These are phyloP conservation scores for Allium sativum DNA, from an alignment of 106 monocot species.

Conservation along the genomic window DNA sequence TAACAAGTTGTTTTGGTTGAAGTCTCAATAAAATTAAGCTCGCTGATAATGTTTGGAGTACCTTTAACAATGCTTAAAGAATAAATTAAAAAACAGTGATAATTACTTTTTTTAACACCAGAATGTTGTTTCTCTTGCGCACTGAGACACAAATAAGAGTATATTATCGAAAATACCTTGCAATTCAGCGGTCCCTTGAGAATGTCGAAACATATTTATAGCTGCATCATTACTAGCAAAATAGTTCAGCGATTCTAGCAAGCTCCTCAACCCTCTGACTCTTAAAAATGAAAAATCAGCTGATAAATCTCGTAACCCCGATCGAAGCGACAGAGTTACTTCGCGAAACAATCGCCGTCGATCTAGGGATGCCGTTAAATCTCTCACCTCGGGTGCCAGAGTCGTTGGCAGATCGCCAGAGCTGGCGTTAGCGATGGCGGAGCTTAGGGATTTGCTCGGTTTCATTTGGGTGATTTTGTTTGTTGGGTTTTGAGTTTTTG, in stretches of 20 bases:
- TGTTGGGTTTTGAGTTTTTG: neutral
- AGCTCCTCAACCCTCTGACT: constrained; percentile 45
- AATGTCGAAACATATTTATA: constrained; percentile 58
- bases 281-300: constrained; percentile 92
- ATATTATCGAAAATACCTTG: constrained; percentile 32
- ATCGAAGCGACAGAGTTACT: constrained; percentile 70
- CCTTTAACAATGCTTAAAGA: too few relatives aligned
- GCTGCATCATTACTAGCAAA: constrained; percentile 46
- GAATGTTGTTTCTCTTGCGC: too few relatives aligned
- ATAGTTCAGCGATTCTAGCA: constrained; percentile 64
- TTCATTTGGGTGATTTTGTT: neutral
- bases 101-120: too few relatives aligned
- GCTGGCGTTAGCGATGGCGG: neutral
- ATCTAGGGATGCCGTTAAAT: constrained; percentile 42
- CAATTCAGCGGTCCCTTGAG: constrained; percentile 59
- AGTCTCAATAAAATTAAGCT: too few relatives aligned
- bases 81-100: too few relatives aligned
- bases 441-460: constrained; percentile 1
- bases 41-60: too few relatives aligned
- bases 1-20: too few relatives aligned
- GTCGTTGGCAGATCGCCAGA: neutral
- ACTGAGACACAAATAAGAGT: neutral
- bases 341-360: constrained; percentile 61
- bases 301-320: constrained; percentile 70
- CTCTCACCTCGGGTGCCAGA: constrained; percentile 14